These are phyloP conservation scores for Papilionanthe hybrid DNA, from an alignment of 116 monocot genomes.

Conservation along the genomic window DNA sequence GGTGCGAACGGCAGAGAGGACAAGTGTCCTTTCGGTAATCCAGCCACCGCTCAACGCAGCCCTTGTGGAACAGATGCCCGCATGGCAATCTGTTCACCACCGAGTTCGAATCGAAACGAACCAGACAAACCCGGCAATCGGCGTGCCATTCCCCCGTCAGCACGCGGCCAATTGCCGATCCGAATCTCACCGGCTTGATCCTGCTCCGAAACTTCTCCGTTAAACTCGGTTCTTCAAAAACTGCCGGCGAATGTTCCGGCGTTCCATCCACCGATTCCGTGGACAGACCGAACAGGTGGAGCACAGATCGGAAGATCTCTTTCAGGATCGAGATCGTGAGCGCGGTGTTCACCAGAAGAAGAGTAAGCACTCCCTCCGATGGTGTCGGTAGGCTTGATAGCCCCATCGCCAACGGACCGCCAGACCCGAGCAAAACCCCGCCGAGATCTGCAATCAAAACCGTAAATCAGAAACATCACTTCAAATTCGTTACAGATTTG, in stretches of 20 bases:
- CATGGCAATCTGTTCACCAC: conserved; percentile 75
- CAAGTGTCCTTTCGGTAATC: conserved; percentile 83
- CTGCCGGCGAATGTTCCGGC: not conserved
- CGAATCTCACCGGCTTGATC: conserved; percentile 53
- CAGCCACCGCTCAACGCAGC: conserved; percentile 78
- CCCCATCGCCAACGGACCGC: conserved; percentile 47
- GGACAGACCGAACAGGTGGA: conserved; percentile 30
- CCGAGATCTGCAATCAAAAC: not conserved
- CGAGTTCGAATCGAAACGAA: conserved; percentile 68
- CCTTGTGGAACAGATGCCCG: conserved; percentile 80
- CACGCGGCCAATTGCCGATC: not conserved
- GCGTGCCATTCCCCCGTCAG: conserved; percentile 1
- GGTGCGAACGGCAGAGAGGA: conserved; percentile 70
- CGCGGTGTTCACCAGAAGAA: conserved; percentile 66
- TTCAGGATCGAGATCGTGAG: conserved; percentile 61
- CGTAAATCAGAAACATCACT: not conserved
- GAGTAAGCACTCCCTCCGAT: conserved; percentile 64
- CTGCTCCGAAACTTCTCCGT: conserved; percentile 54
- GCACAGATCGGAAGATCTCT: conserved; percentile 47
- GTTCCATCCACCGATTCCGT: not conserved
- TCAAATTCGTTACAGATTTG: conserved; percentile 1
- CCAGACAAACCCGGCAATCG: conserved; percentile 83
- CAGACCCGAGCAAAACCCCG: not conserved
- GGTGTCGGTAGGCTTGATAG: conserved; percentile 72
- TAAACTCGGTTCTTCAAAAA: conserved; percentile 21